These are phyloP conservation scores for Fraxinus cuspidata DNA, from an alignment of 257 asterid species.

Conservation along the genomic window DNA sequence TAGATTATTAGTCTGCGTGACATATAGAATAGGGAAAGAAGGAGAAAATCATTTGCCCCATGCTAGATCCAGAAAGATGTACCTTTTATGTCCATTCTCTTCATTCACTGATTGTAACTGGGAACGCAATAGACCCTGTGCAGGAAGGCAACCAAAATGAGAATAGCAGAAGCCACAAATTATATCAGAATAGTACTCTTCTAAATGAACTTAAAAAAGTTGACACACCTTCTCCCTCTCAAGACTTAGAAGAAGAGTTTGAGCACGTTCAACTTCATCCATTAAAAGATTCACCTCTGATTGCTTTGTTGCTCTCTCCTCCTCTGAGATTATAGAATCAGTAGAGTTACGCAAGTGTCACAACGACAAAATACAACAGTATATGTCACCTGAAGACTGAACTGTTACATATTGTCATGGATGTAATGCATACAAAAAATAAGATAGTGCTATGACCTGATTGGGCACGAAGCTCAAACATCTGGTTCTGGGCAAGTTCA, in stretches of 20 bases:
- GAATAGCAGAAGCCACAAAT: slow-evolving; percentile 4
- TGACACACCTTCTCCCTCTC: slow-evolving; percentile 91
- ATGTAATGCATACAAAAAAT: slow-evolving; percentile 17
- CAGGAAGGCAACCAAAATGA: slow-evolving; percentile 28
- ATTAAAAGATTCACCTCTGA: slow-evolving; percentile 90
- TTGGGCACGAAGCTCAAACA: slow-evolving; percentile 97
- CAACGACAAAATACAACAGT: background rate
- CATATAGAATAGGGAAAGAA: slow-evolving; percentile 8
- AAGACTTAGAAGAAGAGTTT: slow-evolving; percentile 87
- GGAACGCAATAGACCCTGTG: slow-evolving; percentile 80
- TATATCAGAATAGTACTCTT: slow-evolving; percentile 6
- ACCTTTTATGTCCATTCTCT: slow-evolving; percentile 89
- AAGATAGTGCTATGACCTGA: slow-evolving; percentile 60
- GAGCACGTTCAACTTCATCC: slow-evolving; percentile 99
- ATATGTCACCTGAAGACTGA: slow-evolving; percentile 7
- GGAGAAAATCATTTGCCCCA: slow-evolving; percentile 12
- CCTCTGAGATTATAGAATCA: slow-evolving; percentile 56
- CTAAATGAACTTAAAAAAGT: slow-evolving; percentile 22
- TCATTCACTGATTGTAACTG: slow-evolving; percentile 83
- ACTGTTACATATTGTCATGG: slow-evolving; percentile 6
- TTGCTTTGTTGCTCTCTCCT: slow-evolving; percentile 87
- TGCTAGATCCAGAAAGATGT: slow-evolving; percentile 14
- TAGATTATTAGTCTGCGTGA: slow-evolving; percentile 9
- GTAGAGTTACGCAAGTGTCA: slow-evolving; percentile 23
- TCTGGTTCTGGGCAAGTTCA: slow-evolving; percentile 96